Evolutionary conservation across 768 basidiomycete species (phyloP), one percentile per base, ranked within the genome.

Genomic region (Rhizopogon sp.): DNA sequence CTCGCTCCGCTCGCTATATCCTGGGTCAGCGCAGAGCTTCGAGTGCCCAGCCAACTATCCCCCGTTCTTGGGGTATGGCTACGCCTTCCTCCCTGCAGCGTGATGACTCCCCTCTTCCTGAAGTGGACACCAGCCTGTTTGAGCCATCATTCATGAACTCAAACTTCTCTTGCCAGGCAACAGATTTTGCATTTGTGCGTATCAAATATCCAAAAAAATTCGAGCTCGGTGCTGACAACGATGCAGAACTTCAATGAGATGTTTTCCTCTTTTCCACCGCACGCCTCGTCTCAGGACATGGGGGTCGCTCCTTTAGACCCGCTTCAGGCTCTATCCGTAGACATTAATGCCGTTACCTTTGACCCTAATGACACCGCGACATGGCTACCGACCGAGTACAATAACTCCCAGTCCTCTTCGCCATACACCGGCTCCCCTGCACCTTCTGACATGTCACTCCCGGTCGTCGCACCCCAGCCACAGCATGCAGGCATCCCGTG

Each of bases 11-110:
- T 17, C 72, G 79, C 8, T 63, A 67, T 56, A 57, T 73, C 56
- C 64, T 78, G 16, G 78, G 77, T 3, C 72, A 75, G 39, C 75
- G 81, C 22, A 76, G 81, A 4, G 74, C 80, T 0, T 82, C 80
- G 0, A 79, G 78, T 50, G 78, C 75, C 2, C 69, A 72, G 43
- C 79, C 79, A 5, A 60, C 70, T 13, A 60, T 66, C 6, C 65
- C 66, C 2, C 59, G 61, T 4, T 62, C 61, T n/a, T 67, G 70
- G 6, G 65, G 61, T 2, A 52, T 60, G 11, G 53, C 66, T n/a
- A 20, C 61, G 7, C 55, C 61, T 8, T 52, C 60, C 25, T 60
- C 63, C 0, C 66, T 79, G n/a, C 74, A 74, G 46, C 70, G 70
- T 1, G 80, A 82, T 55, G 63, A 71, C 43, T 75, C 74, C 0